Conservation (phyloP, 176 grass and related monocot species). For the Ampelocalamus luodianensis region DNA sequence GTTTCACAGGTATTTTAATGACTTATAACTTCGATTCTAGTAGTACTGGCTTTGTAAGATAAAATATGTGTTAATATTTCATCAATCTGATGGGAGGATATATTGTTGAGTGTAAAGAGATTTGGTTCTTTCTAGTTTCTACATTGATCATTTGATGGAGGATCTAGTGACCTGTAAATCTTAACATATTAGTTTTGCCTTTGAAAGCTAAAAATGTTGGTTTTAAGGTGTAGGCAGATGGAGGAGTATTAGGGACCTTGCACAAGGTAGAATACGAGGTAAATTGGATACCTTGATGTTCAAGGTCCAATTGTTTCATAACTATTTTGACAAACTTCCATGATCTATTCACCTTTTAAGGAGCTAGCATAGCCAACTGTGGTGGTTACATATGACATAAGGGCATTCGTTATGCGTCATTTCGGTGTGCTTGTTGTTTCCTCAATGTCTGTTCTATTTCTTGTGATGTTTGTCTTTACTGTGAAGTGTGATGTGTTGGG, state of each 20-base stretch:
- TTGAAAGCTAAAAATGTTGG: not conserved
- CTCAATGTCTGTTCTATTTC: conserved; percentile 5
- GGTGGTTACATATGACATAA: conserved; percentile 15
- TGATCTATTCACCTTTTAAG: not conserved
- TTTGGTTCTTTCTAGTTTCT: not conserved
- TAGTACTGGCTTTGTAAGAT: not conserved
- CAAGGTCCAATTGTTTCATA: not conserved
- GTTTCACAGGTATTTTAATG: not conserved
- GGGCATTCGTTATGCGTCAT: not conserved
- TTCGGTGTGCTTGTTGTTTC: conserved; percentile 31
- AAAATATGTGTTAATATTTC: not conserved
- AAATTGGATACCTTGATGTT: not conserved
- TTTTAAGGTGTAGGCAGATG: conserved; percentile 9
- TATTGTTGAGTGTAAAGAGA: not conserved
- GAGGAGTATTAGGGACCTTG: not conserved
- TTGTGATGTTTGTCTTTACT: not conserved
- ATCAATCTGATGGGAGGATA: not conserved
- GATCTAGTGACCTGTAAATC: not conserved
- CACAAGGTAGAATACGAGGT: conserved; percentile 14
- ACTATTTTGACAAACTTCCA: not conserved
- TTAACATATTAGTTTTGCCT: not conserved
- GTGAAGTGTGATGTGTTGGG: not conserved
- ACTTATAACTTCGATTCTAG: not conserved
- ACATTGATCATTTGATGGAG: no score
- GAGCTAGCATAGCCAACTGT: not conserved